These are phyloP conservation scores for Trifolium dubium DNA, from an alignment of 306 rosid genomes.

Conservation along the genomic window DNA sequence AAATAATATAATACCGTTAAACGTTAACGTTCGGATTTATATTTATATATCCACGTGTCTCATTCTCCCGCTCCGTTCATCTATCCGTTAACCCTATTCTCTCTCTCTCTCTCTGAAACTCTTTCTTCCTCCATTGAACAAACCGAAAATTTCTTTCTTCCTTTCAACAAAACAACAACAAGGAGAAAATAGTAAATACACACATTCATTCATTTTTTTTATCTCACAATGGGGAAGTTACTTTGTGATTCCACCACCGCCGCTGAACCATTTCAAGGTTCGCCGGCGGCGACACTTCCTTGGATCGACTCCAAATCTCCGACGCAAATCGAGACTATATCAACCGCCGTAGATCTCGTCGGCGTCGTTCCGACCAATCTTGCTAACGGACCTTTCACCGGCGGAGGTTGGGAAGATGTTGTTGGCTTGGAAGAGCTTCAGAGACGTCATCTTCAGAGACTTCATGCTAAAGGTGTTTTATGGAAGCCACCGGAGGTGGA, in stretches of 20 bases:
- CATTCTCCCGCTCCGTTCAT: conserved; percentile 59
- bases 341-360: conserved; percentile 68
- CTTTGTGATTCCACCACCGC: conserved; percentile 83
- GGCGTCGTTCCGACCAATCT: conserved; percentile 50
- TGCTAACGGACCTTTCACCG: conserved; percentile 1
- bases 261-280: conserved; percentile 71
- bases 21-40: conserved; percentile 44
- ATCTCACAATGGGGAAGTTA: conserved; percentile 75
- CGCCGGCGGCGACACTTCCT: conserved; percentile 60
- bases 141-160: conserved; percentile 23
- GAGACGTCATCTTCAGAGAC: conserved; percentile 73
- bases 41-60: conserved; percentile 74
- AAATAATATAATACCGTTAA: background rate
- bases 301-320: conserved; percentile 71
- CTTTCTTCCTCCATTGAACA: conserved; percentile 56
- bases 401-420: conserved; percentile 85
- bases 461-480: conserved; percentile 81
- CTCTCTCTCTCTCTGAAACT: conserved; percentile 50
- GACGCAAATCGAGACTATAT: conserved; percentile 49
- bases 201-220: conserved; percentile 20
- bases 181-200: background rate
- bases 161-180: background rate
- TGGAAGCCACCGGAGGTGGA: conserved; percentile 75
- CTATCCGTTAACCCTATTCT: conserved; percentile 74
- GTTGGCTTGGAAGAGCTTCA: conserved; percentile 89